Evolutionary conservation across 768 basidiomycete genomes (phyloP).

Genomic region (Lactifluus rugatus): DNA sequence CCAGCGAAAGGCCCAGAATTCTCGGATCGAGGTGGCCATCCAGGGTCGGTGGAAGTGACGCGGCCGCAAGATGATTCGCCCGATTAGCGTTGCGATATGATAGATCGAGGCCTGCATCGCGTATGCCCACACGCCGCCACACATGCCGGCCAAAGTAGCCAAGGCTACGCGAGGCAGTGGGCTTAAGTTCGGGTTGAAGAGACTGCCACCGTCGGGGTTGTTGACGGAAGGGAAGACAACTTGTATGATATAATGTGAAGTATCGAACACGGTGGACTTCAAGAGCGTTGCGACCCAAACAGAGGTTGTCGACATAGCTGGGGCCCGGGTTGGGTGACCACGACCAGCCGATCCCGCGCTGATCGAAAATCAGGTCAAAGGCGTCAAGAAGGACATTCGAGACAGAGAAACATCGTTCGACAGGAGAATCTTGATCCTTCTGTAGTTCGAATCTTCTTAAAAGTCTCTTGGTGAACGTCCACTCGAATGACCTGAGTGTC

Average conservation of each 20-base stretch:
- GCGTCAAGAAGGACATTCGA: constrained; percentile 11
- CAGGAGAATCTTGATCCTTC: background rate
- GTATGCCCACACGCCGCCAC: constrained; percentile 10
- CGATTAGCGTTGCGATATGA: constrained; percentile 21
- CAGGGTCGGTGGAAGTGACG: constrained; percentile 29
- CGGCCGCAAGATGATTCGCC: constrained; percentile 29
- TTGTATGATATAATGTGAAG: background rate
- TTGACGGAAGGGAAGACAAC: too few relatives aligned
- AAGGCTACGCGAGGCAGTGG: background rate
- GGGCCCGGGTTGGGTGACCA: constrained; percentile 4
- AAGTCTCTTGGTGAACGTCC: background rate
- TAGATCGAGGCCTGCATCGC: constrained; percentile 19
- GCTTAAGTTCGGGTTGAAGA: background rate
- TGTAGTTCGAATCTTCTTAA: background rate
- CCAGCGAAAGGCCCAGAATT: constrained; percentile 34
- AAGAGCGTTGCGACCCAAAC: background rate
- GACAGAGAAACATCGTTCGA: constrained; percentile 2
- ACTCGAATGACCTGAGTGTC: background rate
- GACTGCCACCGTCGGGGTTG: constrained; percentile 30
- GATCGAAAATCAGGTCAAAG: constrained; percentile 10
- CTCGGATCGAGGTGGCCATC: constrained; percentile 28
- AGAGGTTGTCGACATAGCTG: background rate
- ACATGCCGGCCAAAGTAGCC: background rate
- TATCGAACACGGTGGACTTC: background rate
- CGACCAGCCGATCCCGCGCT: constrained; percentile 12